Evolutionary conservation across 2,329 filamentous ascomycete species (phyloP), one percentile per base, ranked within the genome.

Genomic region (Zalaria obscura): DNA sequence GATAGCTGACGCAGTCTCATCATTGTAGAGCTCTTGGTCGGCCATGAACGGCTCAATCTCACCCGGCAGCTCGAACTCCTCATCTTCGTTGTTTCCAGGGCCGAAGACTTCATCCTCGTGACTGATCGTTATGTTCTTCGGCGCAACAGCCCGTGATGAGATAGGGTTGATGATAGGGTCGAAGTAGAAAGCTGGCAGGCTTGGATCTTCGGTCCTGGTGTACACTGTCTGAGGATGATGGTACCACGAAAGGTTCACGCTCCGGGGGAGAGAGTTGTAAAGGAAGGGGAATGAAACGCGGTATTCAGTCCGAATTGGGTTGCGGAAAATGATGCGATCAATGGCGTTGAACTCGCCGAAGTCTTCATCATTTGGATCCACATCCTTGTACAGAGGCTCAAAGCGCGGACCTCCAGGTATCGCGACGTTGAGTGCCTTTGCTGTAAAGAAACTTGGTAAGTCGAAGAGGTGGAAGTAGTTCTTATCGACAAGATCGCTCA

Each of bases 261-360:
- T 96, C 53, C 93, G 75, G 2, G 91, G 93, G 4, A 98, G 72
- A 11, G 89, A 94, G 60, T 98, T 98, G 67, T 98, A 98, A 4
- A 98, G 71, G 59, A 82, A 95, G 0, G 91, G 91, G 59, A 85
- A 96, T 1, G 87, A 87, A 35, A 98, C 91, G 36, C 89, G 79
- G 55, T 93, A 95, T 63, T 98, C 91, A 5, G 89, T 98, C 51
- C 89, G 79, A 49, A 96, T 93, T 1, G 89, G 88, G 37, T 83
- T 81, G 49, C 91, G 83, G 72, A 98, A 98, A 51, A 98, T 98
- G 63, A 98, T 98, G 52, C 93, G 85, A 56, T 98, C 91, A 53
- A 98, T 98, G 29, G 91, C 91, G 57, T 98, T 98, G 72, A 98
- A 98, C 63, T 98, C 91, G 63, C 91, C 91, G 63, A 98, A 98